Base-by-base conservation (phyloP, 352 stramenopile species). In the Phytophthora boehmeriae region DNA sequence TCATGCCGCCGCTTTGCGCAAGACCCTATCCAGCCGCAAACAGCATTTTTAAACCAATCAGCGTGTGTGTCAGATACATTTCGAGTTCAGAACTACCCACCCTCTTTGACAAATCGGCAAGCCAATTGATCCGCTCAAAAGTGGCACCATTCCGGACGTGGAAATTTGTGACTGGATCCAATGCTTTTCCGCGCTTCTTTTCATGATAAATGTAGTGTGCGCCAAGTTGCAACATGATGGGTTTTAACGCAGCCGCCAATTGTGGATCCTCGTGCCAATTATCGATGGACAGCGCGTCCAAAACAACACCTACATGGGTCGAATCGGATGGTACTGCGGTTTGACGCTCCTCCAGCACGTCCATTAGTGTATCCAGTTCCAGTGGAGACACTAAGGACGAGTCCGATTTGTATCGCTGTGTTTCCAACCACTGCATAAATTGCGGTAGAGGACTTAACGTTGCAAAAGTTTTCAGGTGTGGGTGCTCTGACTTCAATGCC, bases 361-460 rank as follows among this genome's bases (percentile, higher is more conserved):
- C 54, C 1, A 73, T 55, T 8, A 89, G 60, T 5, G 36, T 50
- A 42, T 68, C 43, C 11, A 85, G 20, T n/a, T 77, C 54, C 1
- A 66, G 48, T n/a, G 68, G 51, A 4, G 72, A 59, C 23, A 90
- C 45, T 20, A 86, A 62, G 4, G 62, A 59, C 25, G 47, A 36
- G 34, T 76, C 63, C 9, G 32, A 56, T 23, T 77, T 83, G 25
- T 56, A 55, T 11, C 78, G 71, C 61, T 97, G 95, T 4, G 78
- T 96, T 66, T 93, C 66, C 10, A 99, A 76, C 96, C 96, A 99
- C 25, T 79, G 70, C 28, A 92, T 80, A 70, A 99, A 98, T 22
- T 92, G 86, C 14, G 96, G 96, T 27, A 99, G 91, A 9, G 96
- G 96, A 54, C 90, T 98, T 35, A 99, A 72, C 1, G 96, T 99